These are phyloP conservation scores for Leishmania braziliensis DNA, from an alignment of 208 protist species.

Conservation along the genomic window DNA sequence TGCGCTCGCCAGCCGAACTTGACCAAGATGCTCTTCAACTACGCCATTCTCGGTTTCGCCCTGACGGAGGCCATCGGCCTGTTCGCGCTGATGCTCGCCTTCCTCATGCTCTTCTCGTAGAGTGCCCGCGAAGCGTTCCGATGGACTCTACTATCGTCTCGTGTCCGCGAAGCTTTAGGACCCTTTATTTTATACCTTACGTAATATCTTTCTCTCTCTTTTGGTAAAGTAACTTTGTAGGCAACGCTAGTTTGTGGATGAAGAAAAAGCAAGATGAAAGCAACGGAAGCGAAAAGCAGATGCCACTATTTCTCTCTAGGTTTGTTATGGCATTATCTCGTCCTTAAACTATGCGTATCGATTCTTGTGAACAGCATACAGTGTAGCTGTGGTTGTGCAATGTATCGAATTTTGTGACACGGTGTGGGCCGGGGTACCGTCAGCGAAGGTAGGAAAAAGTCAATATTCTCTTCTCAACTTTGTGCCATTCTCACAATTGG, in stretches of 20 bases:
- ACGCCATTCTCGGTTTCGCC: constrained; percentile 93
- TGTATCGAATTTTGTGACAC: background rate
- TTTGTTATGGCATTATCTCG: background rate
- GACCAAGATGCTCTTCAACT: constrained; percentile 93
- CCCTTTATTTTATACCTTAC: constrained; percentile 10
- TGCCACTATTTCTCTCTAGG: background rate
- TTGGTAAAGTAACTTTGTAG: constrained; percentile 1
- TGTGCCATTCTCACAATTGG: background rate
- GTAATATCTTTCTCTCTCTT: constrained; percentile 3
- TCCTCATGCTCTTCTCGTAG: constrained; percentile 95
- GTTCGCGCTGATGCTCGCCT: constrained; percentile 92
- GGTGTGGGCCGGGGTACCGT: background rate
- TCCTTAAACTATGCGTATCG: background rate
- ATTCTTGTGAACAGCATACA: background rate
- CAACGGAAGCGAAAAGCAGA: background rate
- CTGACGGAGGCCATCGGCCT: constrained; percentile 93
- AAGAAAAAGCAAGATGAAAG: constrained; percentile 2
- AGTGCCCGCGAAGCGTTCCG: constrained; percentile 12
- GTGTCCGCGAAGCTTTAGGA: constrained; percentile 11
- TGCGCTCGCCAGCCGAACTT: constrained; percentile 92
- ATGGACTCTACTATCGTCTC: constrained; percentile 9
- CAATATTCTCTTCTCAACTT: background rate
- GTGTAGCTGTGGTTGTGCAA: background rate
- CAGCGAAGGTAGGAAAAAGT: background rate
- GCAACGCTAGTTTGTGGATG: constrained; percentile 5